phyloP scores from a whole-genome alignment of 2,329 filamentous ascomycete species.

The Ophiostoma quercus region DNA sequence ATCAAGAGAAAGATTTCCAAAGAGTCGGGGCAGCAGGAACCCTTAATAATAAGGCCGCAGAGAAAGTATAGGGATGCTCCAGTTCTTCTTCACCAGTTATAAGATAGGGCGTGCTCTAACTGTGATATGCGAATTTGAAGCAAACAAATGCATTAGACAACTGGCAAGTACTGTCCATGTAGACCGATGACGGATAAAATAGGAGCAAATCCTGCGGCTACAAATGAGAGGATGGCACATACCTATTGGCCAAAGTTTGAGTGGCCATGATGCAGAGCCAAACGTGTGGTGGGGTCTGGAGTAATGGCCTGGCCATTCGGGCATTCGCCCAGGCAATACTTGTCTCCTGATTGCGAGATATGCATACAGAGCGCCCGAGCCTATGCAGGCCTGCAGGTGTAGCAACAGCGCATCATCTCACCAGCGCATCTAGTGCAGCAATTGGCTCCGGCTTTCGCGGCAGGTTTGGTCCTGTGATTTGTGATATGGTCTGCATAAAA shows the following conservation, averaged over 20 bases:
- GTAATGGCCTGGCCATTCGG: not conserved
- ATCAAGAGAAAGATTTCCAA: not conserved
- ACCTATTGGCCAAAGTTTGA: not conserved
- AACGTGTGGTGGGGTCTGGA: not conserved
- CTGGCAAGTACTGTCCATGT: not conserved
- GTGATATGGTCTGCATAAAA: not conserved
- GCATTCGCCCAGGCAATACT: not conserved
- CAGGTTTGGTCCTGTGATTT: not conserved
- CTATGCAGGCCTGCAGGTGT: not conserved
- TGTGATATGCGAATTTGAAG: no score
- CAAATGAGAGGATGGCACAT: not conserved
- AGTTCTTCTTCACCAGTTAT: not conserved
- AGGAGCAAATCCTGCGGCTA: not conserved
- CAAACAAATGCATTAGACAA: not conserved
- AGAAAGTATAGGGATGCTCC: not conserved
- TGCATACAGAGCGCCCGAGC: not conserved
- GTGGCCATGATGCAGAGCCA: not conserved
- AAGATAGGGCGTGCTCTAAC: not conserved
- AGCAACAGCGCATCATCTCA: not conserved
- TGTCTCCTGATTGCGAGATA: not conserved
- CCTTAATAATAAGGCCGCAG: not conserved
- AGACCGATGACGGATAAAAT: not conserved
- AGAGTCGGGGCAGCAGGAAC: not conserved
- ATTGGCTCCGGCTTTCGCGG: not conserved
- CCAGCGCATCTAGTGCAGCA: not conserved